A percentile compares a stretch with the other conserved stretches of the same genome.
These are phyloP conservation scores for Tuber borchii DNA, from an alignment of 495 filamentous ascomycete species.

Conservation along the genomic window DNA sequence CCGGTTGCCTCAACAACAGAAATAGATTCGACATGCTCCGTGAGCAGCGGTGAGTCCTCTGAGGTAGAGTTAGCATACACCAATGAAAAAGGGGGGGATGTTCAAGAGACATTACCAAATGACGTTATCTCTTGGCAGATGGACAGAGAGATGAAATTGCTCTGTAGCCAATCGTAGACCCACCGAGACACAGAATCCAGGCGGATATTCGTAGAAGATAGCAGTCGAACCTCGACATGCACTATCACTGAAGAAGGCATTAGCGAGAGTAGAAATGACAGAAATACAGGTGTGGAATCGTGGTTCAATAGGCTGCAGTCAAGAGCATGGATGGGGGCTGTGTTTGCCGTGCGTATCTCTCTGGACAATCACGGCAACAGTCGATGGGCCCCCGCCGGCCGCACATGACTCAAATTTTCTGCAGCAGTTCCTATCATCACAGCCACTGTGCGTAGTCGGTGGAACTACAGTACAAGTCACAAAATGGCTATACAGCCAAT, in stretches of 20 bases:
- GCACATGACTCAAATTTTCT: background rate
- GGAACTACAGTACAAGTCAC: background rate
- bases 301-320: background rate
- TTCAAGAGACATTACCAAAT: conserved; percentile 20
- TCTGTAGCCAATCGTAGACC: conserved; percentile 32
- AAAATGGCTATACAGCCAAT: background rate
- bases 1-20: conserved; percentile 36
- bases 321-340: background rate
- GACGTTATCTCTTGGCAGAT: conserved; percentile 31
- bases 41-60: conserved; percentile 27
- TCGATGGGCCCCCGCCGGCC: background rate
- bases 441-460: background rate
- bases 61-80: background rate
- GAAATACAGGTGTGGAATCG: background rate
- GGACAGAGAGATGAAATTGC: conserved; percentile 34
- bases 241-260: conserved; percentile 13
- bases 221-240: conserved; percentile 35
- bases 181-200: conserved; percentile 27
- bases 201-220: conserved; percentile 17
- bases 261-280: background rate
- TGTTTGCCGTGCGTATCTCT: background rate
- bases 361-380: background rate
- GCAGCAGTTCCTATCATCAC: background rate
- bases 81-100: background rate
- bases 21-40: conserved; percentile 32